Percentiles rank a stretch among this genome's conserved stretches.
Evolutionary conservation across 106 monocot genomes (phyloP).

Genomic region (Dendrobium officinale): DNA sequence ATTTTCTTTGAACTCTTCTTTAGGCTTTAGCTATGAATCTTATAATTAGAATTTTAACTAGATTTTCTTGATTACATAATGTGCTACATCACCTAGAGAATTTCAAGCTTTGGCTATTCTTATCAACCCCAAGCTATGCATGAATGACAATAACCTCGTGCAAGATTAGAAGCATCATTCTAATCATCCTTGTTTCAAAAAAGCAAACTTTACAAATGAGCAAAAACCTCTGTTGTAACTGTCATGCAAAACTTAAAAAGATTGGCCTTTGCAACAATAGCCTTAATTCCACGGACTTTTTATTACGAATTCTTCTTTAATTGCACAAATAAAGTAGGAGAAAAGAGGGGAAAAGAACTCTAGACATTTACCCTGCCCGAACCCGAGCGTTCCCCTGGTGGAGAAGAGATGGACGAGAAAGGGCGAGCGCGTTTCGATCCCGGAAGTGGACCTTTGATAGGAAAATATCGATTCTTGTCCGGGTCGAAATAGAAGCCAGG

Average conservation of each 20-base stretch:
- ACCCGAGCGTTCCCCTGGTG: not conserved
- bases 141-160: not conserved
- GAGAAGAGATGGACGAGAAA: slow-evolving; percentile 13
- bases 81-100: no score
- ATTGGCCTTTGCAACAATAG: not conserved
- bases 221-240: not conserved
- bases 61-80: no score
- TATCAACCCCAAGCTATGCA: not conserved
- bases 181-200: not conserved
- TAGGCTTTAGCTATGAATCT: no score
- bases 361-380: slow-evolving; percentile 6
- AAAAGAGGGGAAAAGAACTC: not conserved
- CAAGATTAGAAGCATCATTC: not conserved
- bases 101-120: not conserved
- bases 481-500: slow-evolving; percentile 78
- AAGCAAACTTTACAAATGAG: not conserved
- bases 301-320: not conserved
- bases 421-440: slow-evolving; percentile 26
- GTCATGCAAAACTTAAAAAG: not conserved
- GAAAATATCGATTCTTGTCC: slow-evolving; percentile 86
- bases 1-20: no score
- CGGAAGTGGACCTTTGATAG: slow-evolving; percentile 65
- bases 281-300: not conserved
- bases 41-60: no score
- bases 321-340: not conserved